Conservation (phyloP, 768 basidiomycete genomes). For the Hydnomerulius pinastri region DNA sequence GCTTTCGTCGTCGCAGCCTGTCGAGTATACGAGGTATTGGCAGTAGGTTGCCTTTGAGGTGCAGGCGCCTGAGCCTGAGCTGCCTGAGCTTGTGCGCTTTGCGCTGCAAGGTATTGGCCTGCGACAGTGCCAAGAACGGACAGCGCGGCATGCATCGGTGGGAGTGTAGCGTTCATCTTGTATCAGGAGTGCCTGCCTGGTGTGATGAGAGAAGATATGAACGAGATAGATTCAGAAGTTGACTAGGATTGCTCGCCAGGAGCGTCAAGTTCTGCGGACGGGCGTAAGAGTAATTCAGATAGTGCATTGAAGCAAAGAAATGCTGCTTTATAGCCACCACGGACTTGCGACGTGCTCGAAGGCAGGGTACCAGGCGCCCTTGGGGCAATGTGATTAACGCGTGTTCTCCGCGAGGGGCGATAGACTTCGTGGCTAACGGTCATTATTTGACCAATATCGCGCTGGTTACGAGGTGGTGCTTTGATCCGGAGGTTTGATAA, state of each 20-base stretch:
- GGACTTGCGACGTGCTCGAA: conserved; percentile 10
- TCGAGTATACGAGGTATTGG: conserved; percentile 8
- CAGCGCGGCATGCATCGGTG: conserved; percentile 38
- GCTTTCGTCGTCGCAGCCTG: conserved; percentile 25
- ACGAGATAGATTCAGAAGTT: conserved; percentile 5
- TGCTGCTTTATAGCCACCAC: conserved; percentile 28
- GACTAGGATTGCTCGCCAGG: conserved; percentile 29
- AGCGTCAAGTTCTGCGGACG: conserved; percentile 32
- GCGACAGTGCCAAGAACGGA: conserved; percentile 38
- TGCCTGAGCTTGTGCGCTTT: conserved; percentile 30
- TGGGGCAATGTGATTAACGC: conserved; percentile 29
- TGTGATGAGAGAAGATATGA: conserved; percentile 8
- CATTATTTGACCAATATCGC: conserved; percentile 5
- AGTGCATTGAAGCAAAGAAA: conserved; percentile 3
- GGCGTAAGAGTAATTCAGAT: conserved; percentile 46
- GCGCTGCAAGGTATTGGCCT: conserved; percentile 36
- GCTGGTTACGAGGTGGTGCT: neutral
- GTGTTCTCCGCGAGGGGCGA: conserved; percentile 32
- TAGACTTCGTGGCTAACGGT: conserved; percentile 15
- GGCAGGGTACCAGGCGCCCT: conserved; percentile 3
- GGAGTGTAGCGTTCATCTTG: conserved; percentile 31
- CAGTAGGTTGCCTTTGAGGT: conserved; percentile 22
- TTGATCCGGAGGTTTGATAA: neutral
- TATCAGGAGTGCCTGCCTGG: conserved; percentile 11
- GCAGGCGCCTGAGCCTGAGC: conserved; percentile 25